Conservation (phyloP, 345 rosid species). For the Dipteronia sinensis region DNA sequence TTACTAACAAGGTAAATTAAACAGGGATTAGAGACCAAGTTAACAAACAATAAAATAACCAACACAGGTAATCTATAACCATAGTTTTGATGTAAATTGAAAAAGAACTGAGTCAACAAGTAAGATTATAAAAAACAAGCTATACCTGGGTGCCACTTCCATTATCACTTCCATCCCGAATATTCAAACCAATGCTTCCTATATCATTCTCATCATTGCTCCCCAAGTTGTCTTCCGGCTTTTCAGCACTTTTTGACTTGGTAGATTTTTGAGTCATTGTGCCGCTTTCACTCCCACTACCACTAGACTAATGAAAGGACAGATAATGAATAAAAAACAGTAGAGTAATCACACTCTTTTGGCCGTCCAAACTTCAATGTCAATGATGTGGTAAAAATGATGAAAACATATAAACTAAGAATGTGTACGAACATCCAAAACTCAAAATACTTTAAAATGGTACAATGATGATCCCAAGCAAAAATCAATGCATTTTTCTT, state of each 20-base stretch:
- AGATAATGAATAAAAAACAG: constrained; percentile 29
- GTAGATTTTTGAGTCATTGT: constrained; percentile 27
- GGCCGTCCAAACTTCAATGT: constrained; percentile 4
- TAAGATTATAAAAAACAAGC: too few species aligned
- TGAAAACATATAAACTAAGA: not conserved
- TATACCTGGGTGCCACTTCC: constrained; percentile 43
- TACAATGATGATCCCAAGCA: not conserved
- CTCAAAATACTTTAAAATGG: constrained; percentile 10
- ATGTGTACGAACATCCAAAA: not conserved
- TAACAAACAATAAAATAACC: constrained; percentile 8
- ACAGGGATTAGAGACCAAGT: not conserved
- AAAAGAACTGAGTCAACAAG: not conserved
- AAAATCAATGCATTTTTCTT: constrained; percentile 13
- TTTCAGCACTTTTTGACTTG: constrained; percentile 27
- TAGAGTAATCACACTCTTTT: constrained; percentile 13
- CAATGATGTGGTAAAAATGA: constrained; percentile 7
- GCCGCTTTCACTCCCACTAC: too few species aligned
- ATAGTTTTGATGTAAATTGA: not conserved
- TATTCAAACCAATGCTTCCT: constrained; percentile 28
- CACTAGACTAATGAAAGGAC: not conserved
- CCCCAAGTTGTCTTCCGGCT: constrained; percentile 30
- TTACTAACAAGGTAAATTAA: not conserved
- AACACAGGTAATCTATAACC: constrained; percentile 1
- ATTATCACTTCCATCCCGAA: constrained; percentile 38
- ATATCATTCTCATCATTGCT: constrained; percentile 36